phyloP scores from a whole-genome alignment of 2,329 filamentous ascomycete species.

The Penicillium vulpinum region DNA sequence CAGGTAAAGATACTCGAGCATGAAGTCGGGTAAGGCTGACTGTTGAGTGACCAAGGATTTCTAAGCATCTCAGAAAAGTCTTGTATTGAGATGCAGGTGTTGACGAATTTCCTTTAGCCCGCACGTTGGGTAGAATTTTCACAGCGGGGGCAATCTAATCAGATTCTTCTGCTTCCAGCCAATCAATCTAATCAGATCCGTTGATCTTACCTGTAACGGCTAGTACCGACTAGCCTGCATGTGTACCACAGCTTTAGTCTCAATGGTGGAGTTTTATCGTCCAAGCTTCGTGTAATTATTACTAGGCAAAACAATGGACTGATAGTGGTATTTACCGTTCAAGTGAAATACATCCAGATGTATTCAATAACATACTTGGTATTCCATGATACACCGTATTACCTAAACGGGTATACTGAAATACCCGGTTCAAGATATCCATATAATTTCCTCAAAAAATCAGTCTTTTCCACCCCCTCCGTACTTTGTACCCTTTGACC shows the following conservation, averaged over 20 bases:
- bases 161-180: conserved; percentile 2
- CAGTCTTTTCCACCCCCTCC: too few species aligned
- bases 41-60: not conserved
- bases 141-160: conserved; percentile 11
- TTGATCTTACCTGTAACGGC: conserved; percentile 13
- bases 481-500: not conserved
- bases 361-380: not conserved
- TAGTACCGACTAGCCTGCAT: not conserved
- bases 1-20: not conserved
- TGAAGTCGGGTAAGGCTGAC: not conserved
- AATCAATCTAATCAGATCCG: conserved; percentile 29
- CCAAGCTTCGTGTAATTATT: not conserved
- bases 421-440: not conserved
- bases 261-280: not conserved
- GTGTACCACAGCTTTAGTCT: not conserved
- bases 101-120: not conserved
- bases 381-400: not conserved
- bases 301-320: not conserved
- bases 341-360: not conserved
- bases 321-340: not conserved
- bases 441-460: not conserved
- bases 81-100: not conserved
- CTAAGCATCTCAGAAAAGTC: not conserved
- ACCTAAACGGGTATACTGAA: not conserved
- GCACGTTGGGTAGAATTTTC: conserved; percentile 3